Conservation (phyloP, 495 filamentous ascomycete species). For the Jackrogersella multiformis region DNA sequence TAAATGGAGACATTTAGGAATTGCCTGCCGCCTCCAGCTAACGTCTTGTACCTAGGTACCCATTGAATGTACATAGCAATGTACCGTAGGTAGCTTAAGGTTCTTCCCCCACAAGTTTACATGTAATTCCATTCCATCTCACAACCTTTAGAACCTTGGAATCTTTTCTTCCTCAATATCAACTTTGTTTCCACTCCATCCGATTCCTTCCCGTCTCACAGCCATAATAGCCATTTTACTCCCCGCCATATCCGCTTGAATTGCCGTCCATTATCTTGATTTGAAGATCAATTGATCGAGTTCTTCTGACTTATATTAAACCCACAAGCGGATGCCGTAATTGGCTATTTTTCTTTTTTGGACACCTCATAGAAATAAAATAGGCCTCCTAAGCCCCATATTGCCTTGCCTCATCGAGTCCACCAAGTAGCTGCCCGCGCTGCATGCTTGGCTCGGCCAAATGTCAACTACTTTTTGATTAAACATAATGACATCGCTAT, state of each 20-base stretch:
- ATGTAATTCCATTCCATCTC: constrained; percentile 12
- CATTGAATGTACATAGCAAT: too few species aligned
- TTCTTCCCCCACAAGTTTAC: constrained; percentile 10
- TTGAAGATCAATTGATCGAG: constrained; percentile 29
- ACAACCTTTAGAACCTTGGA: constrained; percentile 17
- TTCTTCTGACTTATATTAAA: constrained; percentile 24
- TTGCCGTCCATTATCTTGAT: constrained; percentile 16
- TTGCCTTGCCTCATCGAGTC: constrained; percentile 14
- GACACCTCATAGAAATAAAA: constrained; percentile 4
- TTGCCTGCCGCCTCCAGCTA: too few species aligned
- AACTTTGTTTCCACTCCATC: constrained; percentile 40
- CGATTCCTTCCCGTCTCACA: constrained; percentile 38
- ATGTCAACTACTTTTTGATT: constrained; percentile 24
- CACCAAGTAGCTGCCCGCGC: constrained; percentile 13
- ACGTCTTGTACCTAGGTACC: not conserved
- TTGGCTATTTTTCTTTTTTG: constrained; percentile 15
- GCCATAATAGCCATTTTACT: constrained; percentile 15
- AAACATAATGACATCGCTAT: constrained; percentile 20
- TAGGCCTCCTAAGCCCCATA: constrained; percentile 3
- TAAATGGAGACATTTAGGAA: too few species aligned
- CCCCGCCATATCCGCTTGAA: constrained; percentile 40
- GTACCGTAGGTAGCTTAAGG: too few species aligned
- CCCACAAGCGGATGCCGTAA: not conserved
- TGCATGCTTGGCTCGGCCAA: constrained; percentile 28
- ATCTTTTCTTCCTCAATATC: constrained; percentile 29